A percentile compares a stretch with the other conserved stretches of the same genome.
phyloP scores from a whole-genome alignment of 371 early-diverging fungal species.

The Rhizopus microsporus region DNA sequence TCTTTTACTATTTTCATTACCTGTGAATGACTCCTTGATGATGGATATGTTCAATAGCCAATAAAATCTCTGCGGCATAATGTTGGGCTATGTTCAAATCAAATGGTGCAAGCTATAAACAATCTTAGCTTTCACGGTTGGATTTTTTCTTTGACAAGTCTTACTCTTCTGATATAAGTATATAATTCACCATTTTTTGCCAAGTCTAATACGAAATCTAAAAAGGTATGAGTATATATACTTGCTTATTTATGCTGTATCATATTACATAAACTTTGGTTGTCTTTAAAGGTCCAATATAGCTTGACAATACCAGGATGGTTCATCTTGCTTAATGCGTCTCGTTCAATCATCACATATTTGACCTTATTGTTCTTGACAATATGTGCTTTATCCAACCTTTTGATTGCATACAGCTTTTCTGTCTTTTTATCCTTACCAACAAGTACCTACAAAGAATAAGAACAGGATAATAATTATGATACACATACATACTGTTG shows the following conservation, averaged over 20 bases:
- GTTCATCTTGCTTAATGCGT: constrained; percentile 78
- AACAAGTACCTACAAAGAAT: constrained; percentile 57
- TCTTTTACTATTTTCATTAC: constrained; percentile 26
- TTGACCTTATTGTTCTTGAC: constrained; percentile 92
- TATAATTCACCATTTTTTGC: constrained; percentile 92
- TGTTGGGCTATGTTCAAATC: constrained; percentile 70
- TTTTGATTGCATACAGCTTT: constrained; percentile 87
- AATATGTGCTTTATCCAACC: constrained; percentile 92
- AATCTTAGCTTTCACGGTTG: not conserved
- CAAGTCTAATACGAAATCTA: constrained; percentile 88
- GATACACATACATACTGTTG: constrained; percentile 67
- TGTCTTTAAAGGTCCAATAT: constrained; percentile 94
- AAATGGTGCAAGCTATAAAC: constrained; percentile 67
- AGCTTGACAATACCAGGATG: constrained; percentile 91
- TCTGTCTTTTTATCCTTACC: constrained; percentile 68
- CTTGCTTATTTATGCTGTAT: not conserved
- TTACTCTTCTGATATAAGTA: constrained; percentile 69
- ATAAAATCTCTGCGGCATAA: constrained; percentile 88
- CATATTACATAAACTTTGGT: constrained; percentile 76
- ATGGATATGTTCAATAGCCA: constrained; percentile 87
- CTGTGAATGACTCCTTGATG: constrained; percentile 78
- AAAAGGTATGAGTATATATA: not conserved
- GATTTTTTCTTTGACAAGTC: not conserved
- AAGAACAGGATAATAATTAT: constrained; percentile 7
- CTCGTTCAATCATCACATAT: constrained; percentile 93